Percentiles rank a stretch among this genome's conserved stretches.
Evolutionary conservation across 1,139 yeast genomes (phyloP).

Genomic region (Dujonia santamariae): DNA sequence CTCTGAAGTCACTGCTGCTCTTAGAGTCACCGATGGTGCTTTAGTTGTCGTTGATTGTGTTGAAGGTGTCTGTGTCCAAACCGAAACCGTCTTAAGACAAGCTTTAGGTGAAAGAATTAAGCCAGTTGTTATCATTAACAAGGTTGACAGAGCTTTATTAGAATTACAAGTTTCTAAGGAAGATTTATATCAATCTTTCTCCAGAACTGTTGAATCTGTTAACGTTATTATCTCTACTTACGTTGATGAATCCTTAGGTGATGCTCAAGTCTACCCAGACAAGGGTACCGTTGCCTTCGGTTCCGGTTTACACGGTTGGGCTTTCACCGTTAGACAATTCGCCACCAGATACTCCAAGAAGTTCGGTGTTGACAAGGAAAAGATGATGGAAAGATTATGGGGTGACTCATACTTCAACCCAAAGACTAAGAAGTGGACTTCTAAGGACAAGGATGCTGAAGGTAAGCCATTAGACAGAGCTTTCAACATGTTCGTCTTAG

Average conservation of each 20-base stretch:
- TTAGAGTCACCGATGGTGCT: constrained; percentile 99
- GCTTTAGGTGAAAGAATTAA: constrained; percentile 99
- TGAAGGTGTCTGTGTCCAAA: constrained; percentile 99
- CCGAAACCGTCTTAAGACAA: constrained; percentile 99
- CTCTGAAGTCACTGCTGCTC: constrained; percentile 99
- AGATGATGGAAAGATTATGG: constrained; percentile 99
- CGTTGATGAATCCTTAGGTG: constrained; percentile 89
- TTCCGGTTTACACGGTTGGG: constrained; percentile 99
- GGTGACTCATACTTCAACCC: constrained; percentile 99
- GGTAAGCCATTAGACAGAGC: constrained; percentile 98
- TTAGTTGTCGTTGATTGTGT: constrained; percentile 98
- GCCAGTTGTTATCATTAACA: constrained; percentile 98
- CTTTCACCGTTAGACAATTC: constrained; percentile 99
- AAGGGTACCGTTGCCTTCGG: constrained; percentile 99
- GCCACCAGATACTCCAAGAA: constrained; percentile 98
- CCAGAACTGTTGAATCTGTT: constrained; percentile 99
- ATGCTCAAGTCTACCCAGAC: constrained; percentile 98
- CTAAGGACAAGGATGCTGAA: constrained; percentile 92
- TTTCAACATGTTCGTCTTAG: constrained; percentile 98
- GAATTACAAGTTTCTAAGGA: constrained; percentile 99
- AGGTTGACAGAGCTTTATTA: constrained; percentile 98
- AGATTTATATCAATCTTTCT: constrained; percentile 96
- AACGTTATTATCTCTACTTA: constrained; percentile 97
- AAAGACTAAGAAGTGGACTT: constrained; percentile 99
- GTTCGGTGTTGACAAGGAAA: constrained; percentile 96